These are phyloP conservation scores for Acanthamoeba royreba DNA, from an alignment of 208 protist species.

Conservation along the genomic window DNA sequence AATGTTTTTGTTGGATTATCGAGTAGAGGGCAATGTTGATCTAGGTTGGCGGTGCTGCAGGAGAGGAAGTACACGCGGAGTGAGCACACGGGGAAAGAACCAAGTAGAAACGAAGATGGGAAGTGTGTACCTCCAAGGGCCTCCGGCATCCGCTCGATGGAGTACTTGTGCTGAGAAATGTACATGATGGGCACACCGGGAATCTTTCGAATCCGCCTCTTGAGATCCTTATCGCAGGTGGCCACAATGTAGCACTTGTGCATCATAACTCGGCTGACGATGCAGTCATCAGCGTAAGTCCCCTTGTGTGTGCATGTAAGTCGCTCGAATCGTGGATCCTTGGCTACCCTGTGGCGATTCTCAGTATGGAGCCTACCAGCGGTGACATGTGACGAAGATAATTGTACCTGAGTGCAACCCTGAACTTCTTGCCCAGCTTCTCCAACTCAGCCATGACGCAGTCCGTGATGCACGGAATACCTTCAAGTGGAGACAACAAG, in stretches of 20 bases:
- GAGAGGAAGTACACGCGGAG: too few species aligned
- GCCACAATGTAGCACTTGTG: slow-evolving; percentile 87
- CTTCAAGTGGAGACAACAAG: neutral
- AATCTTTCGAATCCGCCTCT: slow-evolving; percentile 93
- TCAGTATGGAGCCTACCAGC: neutral
- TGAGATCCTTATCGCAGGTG: slow-evolving; percentile 95
- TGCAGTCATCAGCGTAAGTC: slow-evolving; percentile 99
- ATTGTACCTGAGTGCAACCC: slow-evolving; percentile 61
- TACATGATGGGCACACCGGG: slow-evolving; percentile 98
- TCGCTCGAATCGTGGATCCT: slow-evolving; percentile 96
- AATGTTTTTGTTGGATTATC: neutral
- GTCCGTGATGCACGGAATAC: slow-evolving; percentile 96
- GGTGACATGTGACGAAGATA: slow-evolving; percentile 48
- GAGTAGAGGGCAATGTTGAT: too few species aligned
- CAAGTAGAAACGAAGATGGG: neutral
- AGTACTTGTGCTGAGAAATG: slow-evolving; percentile 95
- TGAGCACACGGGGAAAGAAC: neutral
- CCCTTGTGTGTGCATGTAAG: slow-evolving; percentile 93
- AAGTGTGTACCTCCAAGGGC: slow-evolving; percentile 70
- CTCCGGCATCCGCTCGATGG: slow-evolving; percentile 96
- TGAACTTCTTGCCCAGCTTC: slow-evolving; percentile 95
- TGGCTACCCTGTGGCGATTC: slow-evolving; percentile 79
- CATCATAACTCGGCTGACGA: slow-evolving; percentile 93
- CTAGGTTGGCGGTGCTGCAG: neutral
- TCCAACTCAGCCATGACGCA: slow-evolving; percentile 99